Percentiles rank a stretch among this genome's conserved stretches.
phyloP scores from a whole-genome alignment of 73 alveolate genomes.

The Durusdinium trenchii region DNA sequence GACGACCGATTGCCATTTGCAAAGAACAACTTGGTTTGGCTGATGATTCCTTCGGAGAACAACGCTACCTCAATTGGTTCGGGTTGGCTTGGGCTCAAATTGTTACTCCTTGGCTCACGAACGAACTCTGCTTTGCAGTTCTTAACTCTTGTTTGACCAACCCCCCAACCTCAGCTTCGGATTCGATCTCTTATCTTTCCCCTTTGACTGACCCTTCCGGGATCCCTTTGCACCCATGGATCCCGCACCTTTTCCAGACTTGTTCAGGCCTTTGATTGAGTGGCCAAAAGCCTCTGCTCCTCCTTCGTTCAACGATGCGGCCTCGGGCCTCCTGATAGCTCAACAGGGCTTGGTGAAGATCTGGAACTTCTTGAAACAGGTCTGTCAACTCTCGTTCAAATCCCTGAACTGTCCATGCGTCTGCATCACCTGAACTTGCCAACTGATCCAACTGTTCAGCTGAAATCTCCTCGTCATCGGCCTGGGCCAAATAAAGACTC shows the following conservation, averaged over 20 bases:
- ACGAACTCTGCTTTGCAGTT: neutral
- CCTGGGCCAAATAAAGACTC: neutral
- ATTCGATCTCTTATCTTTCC: neutral
- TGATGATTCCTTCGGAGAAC: neutral
- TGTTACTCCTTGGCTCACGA: too few relatives aligned
- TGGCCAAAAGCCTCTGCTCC: neutral
- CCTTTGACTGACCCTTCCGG: neutral
- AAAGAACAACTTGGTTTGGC: neutral
- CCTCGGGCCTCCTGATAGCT: conserved; percentile 2
- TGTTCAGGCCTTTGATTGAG: neutral
- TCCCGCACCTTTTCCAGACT: neutral
- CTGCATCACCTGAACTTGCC: neutral
- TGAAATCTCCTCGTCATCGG: neutral
- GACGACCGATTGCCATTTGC: neutral
- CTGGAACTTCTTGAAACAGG: conserved; percentile 3
- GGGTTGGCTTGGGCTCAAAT: neutral
- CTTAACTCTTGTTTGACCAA: neutral
- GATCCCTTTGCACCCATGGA: neutral
- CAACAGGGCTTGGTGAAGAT: neutral
- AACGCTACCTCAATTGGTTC: neutral
- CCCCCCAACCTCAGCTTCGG: neutral
- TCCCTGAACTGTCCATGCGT: neutral
- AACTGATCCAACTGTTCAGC: neutral
- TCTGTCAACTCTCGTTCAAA: neutral
- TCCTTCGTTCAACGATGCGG: neutral